These are phyloP conservation scores for Coemansia furcata DNA, from an alignment of 192 early-diverging fungal genomes.

Conservation along the genomic window DNA sequence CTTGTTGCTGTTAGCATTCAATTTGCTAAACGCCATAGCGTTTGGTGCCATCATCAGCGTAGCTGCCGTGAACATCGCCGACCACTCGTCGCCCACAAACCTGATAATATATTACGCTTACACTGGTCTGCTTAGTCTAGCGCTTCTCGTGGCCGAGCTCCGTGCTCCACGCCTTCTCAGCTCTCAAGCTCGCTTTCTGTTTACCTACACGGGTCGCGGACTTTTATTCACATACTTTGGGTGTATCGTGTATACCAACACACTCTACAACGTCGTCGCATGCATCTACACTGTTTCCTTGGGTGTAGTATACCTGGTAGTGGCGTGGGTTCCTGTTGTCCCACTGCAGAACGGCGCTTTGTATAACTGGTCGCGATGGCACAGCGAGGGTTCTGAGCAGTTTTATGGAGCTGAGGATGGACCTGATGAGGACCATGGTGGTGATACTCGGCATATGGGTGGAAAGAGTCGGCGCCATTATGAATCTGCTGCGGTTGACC, in stretches of 20 bases:
- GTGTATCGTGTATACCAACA: constrained; percentile 53
- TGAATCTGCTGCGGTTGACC: not conserved
- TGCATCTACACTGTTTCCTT: constrained; percentile 50
- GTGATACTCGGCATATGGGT: not conserved
- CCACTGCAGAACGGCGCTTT: constrained; percentile 39
- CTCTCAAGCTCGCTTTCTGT: constrained; percentile 55
- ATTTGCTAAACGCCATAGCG: constrained; percentile 46
- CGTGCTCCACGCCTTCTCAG: constrained; percentile 42
- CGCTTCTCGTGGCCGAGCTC: constrained; percentile 55
- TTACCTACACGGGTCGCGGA: constrained; percentile 59
- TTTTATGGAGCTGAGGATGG: constrained; percentile 9
- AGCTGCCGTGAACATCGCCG: constrained; percentile 40
- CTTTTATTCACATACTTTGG: constrained; percentile 60
- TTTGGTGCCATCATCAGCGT: constrained; percentile 45
- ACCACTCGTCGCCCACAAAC: constrained; percentile 46
- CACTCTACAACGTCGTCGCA: constrained; percentile 50
- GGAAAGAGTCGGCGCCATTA: not conserved
- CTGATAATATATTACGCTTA: constrained; percentile 54
- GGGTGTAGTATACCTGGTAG: constrained; percentile 56
- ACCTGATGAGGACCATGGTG: not conserved
- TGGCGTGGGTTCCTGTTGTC: constrained; percentile 53
- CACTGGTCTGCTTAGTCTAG: constrained; percentile 47
- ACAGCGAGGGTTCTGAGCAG: constrained; percentile 17
- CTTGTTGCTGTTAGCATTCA: constrained; percentile 47
- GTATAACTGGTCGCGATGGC: constrained; percentile 50